Evolutionary conservation across 2,329 filamentous ascomycete genomes (phyloP).

Genomic region (Colletotrichum melonis): DNA sequence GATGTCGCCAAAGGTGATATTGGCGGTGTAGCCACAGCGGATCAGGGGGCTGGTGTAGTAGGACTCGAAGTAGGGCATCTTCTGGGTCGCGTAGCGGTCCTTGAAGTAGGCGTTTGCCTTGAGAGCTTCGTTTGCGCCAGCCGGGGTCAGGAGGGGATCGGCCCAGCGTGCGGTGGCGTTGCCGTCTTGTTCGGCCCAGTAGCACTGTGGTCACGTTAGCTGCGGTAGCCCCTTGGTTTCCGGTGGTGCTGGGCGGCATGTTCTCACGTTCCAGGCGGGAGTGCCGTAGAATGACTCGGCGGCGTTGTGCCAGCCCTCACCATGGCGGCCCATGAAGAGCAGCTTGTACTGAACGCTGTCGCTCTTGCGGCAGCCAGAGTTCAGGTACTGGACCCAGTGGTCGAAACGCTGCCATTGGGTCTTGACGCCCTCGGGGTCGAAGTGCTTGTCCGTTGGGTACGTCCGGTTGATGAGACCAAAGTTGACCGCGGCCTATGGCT

Average conservation of each 20-base stretch:
- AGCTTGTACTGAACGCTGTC: constrained; percentile 70
- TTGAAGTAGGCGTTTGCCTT: constrained; percentile 71
- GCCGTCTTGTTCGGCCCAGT: constrained; percentile 74
- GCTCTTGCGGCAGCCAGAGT: constrained; percentile 51
- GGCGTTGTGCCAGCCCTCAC: constrained; percentile 73
- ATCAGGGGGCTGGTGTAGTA: constrained; percentile 75
- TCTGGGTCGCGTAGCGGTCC: constrained; percentile 60
- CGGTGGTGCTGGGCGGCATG: not conserved
- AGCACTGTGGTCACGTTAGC: constrained; percentile 58
- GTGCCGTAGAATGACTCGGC: constrained; percentile 76
- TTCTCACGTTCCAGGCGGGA: constrained; percentile 73
- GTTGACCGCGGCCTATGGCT: constrained; percentile 65
- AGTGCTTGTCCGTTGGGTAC: constrained; percentile 65
- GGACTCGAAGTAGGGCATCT: constrained; percentile 69
- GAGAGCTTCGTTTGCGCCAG: constrained; percentile 67
- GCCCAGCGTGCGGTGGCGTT: constrained; percentile 73
- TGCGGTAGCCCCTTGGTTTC: too few species aligned
- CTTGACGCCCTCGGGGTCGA: constrained; percentile 51
- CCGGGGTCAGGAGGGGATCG: constrained; percentile 70
- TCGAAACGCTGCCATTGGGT: constrained; percentile 76
- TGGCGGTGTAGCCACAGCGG: constrained; percentile 72
- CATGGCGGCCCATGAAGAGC: constrained; percentile 76
- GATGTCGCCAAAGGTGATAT: constrained; percentile 68
- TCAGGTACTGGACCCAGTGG: constrained; percentile 66
- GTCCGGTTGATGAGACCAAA: constrained; percentile 74